Evolutionary conservation across 768 basidiomycete species (phyloP).

Genomic region (Rhizopogon salebrosus): DNA sequence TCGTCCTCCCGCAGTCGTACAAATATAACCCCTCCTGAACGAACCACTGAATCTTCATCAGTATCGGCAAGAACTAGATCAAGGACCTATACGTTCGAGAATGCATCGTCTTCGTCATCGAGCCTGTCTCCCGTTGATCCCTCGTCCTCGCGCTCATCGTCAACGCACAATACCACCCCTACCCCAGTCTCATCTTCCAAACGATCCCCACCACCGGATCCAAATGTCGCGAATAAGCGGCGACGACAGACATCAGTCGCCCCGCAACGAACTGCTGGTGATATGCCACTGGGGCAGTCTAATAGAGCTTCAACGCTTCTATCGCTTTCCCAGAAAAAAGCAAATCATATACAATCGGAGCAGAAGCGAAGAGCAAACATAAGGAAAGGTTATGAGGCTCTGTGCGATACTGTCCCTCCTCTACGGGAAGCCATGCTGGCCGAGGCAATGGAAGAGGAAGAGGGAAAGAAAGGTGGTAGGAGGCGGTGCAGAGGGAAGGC

Average conservation of each 20-base stretch:
- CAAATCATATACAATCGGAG: slow-evolving; percentile 91
- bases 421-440: slow-evolving; percentile 74
- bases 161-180: slow-evolving; percentile 5
- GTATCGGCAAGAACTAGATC: slow-evolving; percentile 7
- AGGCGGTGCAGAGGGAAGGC: slow-evolving; percentile 32
- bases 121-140: slow-evolving; percentile 20
- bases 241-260: slow-evolving; percentile 18
- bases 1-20: slow-evolving; percentile 9
- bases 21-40: slow-evolving; percentile 13
- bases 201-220: slow-evolving; percentile 21
- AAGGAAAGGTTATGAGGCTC: slow-evolving; percentile 79
- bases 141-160: slow-evolving; percentile 12
- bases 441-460: slow-evolving; percentile 52
- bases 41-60: slow-evolving; percentile 5
- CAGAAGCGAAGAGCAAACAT: slow-evolving; percentile 93
- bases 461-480: slow-evolving; percentile 30
- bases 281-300: slow-evolving; percentile 10
- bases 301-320: slow-evolving; percentile 38
- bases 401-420: slow-evolving; percentile 80
- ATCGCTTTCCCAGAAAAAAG: slow-evolving; percentile 83
- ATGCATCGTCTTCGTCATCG: slow-evolving; percentile 19
- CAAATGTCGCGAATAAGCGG: slow-evolving; percentile 28
- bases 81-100: slow-evolving; percentile 10
- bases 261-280: slow-evolving; percentile 7
- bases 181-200: slow-evolving; percentile 13